phyloP scores from a whole-genome alignment of 2,329 filamentous ascomycete genomes.

The Periconia digitata region DNA sequence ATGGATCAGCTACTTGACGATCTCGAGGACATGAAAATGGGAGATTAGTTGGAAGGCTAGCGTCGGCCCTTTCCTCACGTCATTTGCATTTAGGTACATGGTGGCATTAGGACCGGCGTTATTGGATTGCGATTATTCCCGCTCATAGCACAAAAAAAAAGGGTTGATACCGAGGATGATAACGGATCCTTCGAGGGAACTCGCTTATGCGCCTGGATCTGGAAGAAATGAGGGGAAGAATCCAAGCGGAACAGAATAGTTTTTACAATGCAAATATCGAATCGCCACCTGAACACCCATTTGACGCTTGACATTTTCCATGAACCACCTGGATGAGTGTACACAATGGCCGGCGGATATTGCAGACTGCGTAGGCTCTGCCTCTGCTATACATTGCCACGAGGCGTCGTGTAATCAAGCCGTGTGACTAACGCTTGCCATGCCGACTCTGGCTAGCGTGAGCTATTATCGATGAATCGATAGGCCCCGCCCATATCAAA shows the following conservation, averaged over 20 bases:
- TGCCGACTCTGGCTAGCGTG: neutral
- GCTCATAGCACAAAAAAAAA: too few species aligned
- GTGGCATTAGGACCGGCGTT: neutral
- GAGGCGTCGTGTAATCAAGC: neutral
- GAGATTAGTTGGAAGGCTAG: slow-evolving; percentile 36
- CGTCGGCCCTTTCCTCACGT: neutral
- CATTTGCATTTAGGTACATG: neutral
- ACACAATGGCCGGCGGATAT: too few species aligned
- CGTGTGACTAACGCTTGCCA: neutral
- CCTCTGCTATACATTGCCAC: neutral
- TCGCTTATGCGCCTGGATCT: too few species aligned
- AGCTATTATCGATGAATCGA: neutral
- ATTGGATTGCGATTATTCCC: neutral
- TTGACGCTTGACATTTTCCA: too few species aligned
- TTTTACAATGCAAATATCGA: too few species aligned
- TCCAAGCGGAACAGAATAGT: too few species aligned
- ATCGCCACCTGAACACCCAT: too few species aligned
- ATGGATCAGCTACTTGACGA: slow-evolving; percentile 75
- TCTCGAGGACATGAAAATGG: slow-evolving; percentile 84
- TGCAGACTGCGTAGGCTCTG: neutral
- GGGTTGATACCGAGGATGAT: neutral
- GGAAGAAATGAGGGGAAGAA: too few species aligned
- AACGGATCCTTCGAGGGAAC: neutral
- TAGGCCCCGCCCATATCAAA: too few species aligned
- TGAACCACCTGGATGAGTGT: too few species aligned